Evolutionary conservation across 106 monocot species (phyloP).

Genomic region (Acorus gramineus): DNA sequence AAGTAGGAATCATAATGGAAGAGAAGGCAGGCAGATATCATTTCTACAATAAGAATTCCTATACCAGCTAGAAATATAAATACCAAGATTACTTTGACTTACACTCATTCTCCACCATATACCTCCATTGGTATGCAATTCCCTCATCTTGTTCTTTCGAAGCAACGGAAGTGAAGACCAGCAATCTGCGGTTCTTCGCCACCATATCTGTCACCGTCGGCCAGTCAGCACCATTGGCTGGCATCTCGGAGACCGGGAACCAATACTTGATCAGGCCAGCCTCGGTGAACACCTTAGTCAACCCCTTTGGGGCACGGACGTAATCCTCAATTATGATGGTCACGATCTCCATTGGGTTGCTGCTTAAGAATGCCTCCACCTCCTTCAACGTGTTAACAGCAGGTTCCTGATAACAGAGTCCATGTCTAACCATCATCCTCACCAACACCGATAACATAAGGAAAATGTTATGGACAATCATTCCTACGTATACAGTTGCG

Average conservation of each 20-base stretch:
- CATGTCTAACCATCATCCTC: neutral
- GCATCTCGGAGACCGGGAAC: conserved; percentile 88
- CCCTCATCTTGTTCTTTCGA: conserved; percentile 98
- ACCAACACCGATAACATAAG: neutral
- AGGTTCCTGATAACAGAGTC: conserved; percentile 50
- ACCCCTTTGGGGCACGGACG: conserved; percentile 70
- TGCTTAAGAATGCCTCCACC: conserved; percentile 70
- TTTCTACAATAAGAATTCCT: neutral
- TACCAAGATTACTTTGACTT: conserved; percentile 16
- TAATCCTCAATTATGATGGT: conserved; percentile 97
- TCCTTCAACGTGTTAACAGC: conserved; percentile 92
- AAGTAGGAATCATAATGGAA: neutral
- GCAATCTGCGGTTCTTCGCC: conserved; percentile 64
- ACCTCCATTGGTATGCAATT: conserved; percentile 94
- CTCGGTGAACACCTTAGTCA: conserved; percentile 69
- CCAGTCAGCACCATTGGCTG: conserved; percentile 79
- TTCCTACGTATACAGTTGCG: too few relatives aligned
- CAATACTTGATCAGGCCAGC: conserved; percentile 77
- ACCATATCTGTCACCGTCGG: conserved; percentile 75
- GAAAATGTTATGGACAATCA: too few relatives aligned
- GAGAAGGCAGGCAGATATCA: neutral
- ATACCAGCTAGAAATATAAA: neutral
- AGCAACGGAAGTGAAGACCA: conserved; percentile 77
- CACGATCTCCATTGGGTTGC: conserved; percentile 82
- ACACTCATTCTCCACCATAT: conserved; percentile 92